phyloP scores from a whole-genome alignment of 352 stramenopile genomes.

The Pythium monospermum region DNA sequence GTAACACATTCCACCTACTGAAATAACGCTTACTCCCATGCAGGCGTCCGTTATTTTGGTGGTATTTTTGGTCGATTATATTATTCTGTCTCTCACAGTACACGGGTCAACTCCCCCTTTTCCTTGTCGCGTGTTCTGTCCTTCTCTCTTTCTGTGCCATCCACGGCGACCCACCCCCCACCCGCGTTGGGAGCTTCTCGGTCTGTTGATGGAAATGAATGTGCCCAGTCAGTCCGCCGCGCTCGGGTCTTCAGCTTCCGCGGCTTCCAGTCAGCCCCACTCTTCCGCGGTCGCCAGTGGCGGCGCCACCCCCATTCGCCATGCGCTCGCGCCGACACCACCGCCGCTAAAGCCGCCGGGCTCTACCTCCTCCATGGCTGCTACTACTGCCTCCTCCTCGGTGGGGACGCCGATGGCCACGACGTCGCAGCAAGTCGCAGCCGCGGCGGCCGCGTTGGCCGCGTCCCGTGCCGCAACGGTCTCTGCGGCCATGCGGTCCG shows the following conservation, averaged over 20 bases:
- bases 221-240: conserved; percentile 12
- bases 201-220: conserved; percentile 21
- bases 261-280: neutral
- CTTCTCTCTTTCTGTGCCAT: neutral
- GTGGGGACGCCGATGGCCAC: neutral
- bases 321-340: neutral
- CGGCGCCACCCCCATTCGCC: neutral
- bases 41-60: conserved; percentile 1
- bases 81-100: conserved; percentile 16
- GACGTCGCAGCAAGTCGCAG: conserved; percentile 20
- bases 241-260: conserved; percentile 1
- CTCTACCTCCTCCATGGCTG: neutral
- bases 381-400: neutral
- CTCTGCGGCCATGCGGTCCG: conserved; percentile 19
- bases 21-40: neutral
- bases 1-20: too few relatives aligned
- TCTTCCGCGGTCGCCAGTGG: neutral
- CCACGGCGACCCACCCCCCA: conserved; percentile 1
- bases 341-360: neutral
- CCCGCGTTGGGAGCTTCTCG: conserved; percentile 3
- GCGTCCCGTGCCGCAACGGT: conserved; percentile 18
- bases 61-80: neutral
- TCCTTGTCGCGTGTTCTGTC: neutral
- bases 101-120: neutral
- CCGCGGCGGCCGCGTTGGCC: conserved; percentile 15